A percentile compares a stretch with the other conserved stretches of the same genome.
Evolutionary conservation across 164 flowering plant genomes (phyloP).

Genomic region (Nelumbo lutea): DNA sequence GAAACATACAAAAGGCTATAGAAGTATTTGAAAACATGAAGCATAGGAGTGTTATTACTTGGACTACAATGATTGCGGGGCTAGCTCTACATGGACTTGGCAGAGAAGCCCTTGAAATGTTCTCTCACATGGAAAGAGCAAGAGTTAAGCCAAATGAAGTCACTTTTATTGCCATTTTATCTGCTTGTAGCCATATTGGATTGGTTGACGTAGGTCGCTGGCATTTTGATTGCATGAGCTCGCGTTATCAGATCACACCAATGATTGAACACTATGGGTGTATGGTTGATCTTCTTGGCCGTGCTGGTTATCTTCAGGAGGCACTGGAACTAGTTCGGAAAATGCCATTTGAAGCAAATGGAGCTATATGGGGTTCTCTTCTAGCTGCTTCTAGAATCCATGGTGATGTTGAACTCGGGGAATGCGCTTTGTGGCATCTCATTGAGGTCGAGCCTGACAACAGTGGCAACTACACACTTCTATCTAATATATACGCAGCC

Average conservation of each 20-base stretch:
- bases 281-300: conserved; percentile 62
- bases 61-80: conserved; percentile 68
- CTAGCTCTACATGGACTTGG: conserved; percentile 61
- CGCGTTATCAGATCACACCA: conserved; percentile 37
- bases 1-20: conserved; percentile 42
- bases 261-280: conserved; percentile 68
- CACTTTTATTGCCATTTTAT: conserved; percentile 58
- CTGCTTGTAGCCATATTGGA: conserved; percentile 70
- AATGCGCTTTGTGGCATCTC: conserved; percentile 44
- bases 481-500: conserved; percentile 57
- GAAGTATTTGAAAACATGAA: conserved; percentile 46
- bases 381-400: conserved; percentile 58
- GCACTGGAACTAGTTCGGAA: conserved; percentile 35
- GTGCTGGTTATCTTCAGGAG: conserved; percentile 55
- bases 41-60: conserved; percentile 44
- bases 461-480: conserved; percentile 56
- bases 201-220: conserved; percentile 42
- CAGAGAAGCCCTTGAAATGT: conserved; percentile 45
- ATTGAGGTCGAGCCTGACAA: conserved; percentile 52
- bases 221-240: conserved; percentile 40
- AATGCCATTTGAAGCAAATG: conserved; percentile 71
- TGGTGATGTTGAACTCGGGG: conserved; percentile 46
- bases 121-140: conserved; percentile 48
- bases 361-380: conserved; percentile 78
- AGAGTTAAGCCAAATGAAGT: conserved; percentile 44